A percentile compares a stretch with the other conserved stretches of the same genome.
phyloP scores from a whole-genome alignment of 2,329 filamentous ascomycete genomes.

The Trichoderma atrobrunneum region DNA sequence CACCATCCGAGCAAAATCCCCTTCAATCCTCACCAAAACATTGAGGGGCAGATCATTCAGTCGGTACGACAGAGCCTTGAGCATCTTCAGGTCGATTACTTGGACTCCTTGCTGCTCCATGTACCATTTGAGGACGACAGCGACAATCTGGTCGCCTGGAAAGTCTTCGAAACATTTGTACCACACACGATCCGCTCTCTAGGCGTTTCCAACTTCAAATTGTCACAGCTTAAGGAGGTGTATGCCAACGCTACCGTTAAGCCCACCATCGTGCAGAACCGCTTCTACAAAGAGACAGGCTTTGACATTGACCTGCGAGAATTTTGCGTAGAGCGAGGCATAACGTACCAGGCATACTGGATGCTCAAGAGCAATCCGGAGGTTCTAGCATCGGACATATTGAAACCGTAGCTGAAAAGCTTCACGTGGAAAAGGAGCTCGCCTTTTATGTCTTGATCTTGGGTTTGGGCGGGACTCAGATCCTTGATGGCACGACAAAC shows the following conservation, averaged over 20 bases:
- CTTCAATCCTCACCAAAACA: background rate
- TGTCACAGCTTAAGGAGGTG: background rate
- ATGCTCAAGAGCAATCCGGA: background rate
- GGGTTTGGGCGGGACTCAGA: background rate
- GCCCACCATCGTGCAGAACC: background rate
- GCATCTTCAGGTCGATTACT: background rate
- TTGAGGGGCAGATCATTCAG: background rate
- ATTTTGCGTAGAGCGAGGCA: background rate
- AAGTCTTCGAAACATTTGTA: background rate
- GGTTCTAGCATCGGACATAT: background rate
- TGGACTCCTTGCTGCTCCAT: background rate
- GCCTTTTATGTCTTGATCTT: background rate
- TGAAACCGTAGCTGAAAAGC: background rate
- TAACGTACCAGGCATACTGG: background rate
- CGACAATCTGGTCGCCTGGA: background rate
- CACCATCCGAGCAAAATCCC: background rate
- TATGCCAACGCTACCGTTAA: background rate
- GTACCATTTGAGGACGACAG: background rate
- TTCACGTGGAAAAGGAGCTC: background rate
- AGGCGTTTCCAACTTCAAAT: background rate
- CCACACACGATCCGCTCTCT: background rate
- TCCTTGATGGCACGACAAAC: background rate
- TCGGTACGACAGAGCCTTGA: background rate
- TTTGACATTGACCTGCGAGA: background rate
- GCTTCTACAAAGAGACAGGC: background rate